Conservation (phyloP, 306 rosid genomes). For the Gynostemma pentaphyllum region DNA sequence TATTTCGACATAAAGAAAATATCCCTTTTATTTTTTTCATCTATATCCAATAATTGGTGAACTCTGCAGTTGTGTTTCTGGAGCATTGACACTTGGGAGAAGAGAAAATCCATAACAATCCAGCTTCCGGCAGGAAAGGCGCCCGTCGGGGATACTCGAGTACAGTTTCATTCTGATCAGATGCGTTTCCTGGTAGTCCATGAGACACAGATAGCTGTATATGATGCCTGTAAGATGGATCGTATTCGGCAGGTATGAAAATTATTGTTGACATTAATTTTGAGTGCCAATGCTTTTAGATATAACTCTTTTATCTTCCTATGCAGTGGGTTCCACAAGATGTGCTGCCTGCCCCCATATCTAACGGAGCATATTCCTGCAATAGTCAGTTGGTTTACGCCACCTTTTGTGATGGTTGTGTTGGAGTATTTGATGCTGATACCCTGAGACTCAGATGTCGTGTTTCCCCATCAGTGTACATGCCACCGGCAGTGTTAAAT, state of each 20-base stretch:
- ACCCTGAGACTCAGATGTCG: slow-evolving; percentile 67
- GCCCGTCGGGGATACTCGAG: slow-evolving; percentile 59
- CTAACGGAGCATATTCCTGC: slow-evolving; percentile 67
- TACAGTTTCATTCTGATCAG: slow-evolving; percentile 76
- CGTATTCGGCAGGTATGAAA: slow-evolving; percentile 62
- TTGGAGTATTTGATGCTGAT: slow-evolving; percentile 81
- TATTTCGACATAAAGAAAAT: neutral
- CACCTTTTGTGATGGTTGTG: slow-evolving; percentile 57
- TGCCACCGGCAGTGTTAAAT: slow-evolving; percentile 36
- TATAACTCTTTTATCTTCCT: slow-evolving; percentile 14
- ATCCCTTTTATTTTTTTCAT: slow-evolving; percentile 5
- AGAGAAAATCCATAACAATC: slow-evolving; percentile 55
- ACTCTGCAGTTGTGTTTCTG: slow-evolving; percentile 63
- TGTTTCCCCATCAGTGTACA: slow-evolving; percentile 56
- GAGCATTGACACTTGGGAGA: slow-evolving; percentile 95
- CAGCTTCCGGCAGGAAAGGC: slow-evolving; percentile 64
- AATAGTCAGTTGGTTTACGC: slow-evolving; percentile 57
- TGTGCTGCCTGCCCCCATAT: slow-evolving; percentile 48
- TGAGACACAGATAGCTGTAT: slow-evolving; percentile 75
- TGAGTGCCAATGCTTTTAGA: neutral
- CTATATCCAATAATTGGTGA: slow-evolving; percentile 2
- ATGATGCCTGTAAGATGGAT: slow-evolving; percentile 83
- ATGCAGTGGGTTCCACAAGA: slow-evolving; percentile 90
- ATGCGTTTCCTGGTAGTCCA: slow-evolving; percentile 60
- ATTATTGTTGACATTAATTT: slow-evolving; percentile 1